phyloP scores from a whole-genome alignment of 768 basidiomycete genomes.

The Imleria badia region DNA sequence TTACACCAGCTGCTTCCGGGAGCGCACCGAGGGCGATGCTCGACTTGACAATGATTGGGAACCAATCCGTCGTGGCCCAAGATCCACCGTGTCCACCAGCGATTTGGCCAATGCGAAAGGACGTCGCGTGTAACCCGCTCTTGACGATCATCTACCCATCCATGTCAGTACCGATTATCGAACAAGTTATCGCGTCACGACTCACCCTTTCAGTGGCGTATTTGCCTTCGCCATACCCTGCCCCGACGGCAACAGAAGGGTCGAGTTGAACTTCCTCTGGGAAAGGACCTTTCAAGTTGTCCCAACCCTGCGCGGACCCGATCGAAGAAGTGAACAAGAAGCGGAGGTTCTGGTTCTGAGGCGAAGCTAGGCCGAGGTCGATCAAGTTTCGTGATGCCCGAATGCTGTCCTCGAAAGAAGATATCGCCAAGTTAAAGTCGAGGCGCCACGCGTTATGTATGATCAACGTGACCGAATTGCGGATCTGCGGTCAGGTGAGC shows the following conservation, averaged over 20 bases:
- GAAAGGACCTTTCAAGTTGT: constrained; percentile 27
- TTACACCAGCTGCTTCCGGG: constrained; percentile 34
- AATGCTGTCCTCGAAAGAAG: constrained; percentile 44
- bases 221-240: constrained; percentile 49
- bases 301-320: constrained; percentile 34
- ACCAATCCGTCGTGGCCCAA: constrained; percentile 48
- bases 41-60: constrained; percentile 42
- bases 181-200: not conserved
- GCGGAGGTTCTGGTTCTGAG: constrained; percentile 26
- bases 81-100: constrained; percentile 40
- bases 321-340: constrained; percentile 45
- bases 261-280: constrained; percentile 37
- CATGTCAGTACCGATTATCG: not conserved
- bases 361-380: constrained; percentile 33
- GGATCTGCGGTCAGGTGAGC: constrained; percentile 26
- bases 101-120: constrained; percentile 48
- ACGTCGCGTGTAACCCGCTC: constrained; percentile 37
- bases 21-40: constrained; percentile 30
- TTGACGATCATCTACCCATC: constrained; percentile 34
- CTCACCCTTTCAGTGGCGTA: constrained; percentile 41
- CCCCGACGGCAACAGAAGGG: constrained; percentile 35
- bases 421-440: constrained; percentile 41
- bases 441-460: constrained; percentile 48
- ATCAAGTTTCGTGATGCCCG: constrained; percentile 37
- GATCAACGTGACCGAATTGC: constrained; percentile 33